Evolutionary conservation across 2,329 filamentous ascomycete genomes (phyloP), one percentile per base, ranked within the genome.

Genomic region (Cyphellophora europaea): DNA sequence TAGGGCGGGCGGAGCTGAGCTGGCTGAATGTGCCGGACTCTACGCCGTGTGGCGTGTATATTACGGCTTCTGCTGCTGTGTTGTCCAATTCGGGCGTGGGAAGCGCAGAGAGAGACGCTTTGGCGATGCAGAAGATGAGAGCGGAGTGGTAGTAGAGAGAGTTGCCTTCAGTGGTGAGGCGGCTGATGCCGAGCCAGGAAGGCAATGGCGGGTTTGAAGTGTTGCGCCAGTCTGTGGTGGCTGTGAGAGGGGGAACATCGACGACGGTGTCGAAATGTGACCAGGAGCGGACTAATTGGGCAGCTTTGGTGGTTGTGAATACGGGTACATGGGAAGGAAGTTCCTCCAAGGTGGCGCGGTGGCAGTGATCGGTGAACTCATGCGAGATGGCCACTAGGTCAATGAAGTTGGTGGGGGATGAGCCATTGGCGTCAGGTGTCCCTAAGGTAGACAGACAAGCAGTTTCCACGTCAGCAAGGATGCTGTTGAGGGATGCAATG

Each of bases 361-460:
- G 76, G 53, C 75, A 80, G 50, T 80, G 78, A 49, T 82, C 77
- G 1, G 77, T 80, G 45, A 81, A 82, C 51, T 81, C 77, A 49
- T 82, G 77, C 11, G 66, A 73, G 19, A 81, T 62, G 17, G 65
- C 63, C 2, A 81, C 72, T 2, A 59, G 69, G 50, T 82, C 77
- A 18, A 81, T 67, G 29, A 63, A 61, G 10, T 57, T 58, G 16
- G 33, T 32, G 23, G 11, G 11, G 11, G 16, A 10, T 13, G 13
- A 12, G 16, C 19, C 17, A 13, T 13, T n/a, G 14, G 15, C 15
- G 17, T 5, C 19, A 21, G 5, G 12, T 14, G 13, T 23, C n/a
- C n/a, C n/a, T n/a, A n/a, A n/a, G 6, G 10, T 11, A n/a, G 16
- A 11, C 14, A n/a, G 12, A 8, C 8, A 11, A 12, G 16, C 14